Conservation (phyloP, 2,329 filamentous ascomycete species). For the Sclerotinia glacialis region DNA sequence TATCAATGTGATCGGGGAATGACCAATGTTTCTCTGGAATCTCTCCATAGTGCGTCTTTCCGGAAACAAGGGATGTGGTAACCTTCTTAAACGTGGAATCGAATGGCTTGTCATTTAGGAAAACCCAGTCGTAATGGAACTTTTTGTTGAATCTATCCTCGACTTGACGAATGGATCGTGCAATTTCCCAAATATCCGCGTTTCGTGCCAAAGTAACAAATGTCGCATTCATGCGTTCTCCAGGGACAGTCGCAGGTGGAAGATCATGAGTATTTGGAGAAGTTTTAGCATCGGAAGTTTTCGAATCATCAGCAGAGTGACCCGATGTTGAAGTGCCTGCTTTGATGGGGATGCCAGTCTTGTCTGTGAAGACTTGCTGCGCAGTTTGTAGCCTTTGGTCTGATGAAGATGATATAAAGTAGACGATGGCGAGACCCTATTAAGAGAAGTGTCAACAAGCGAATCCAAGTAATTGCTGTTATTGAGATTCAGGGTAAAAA, state of each 20-base stretch:
- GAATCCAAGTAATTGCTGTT: constrained; percentile 2
- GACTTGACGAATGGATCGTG: constrained; percentile 89
- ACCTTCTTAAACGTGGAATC: constrained; percentile 91
- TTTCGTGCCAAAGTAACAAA: constrained; percentile 96
- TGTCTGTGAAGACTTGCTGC: constrained; percentile 32
- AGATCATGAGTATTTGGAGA: constrained; percentile 38
- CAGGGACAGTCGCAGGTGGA: constrained; percentile 52
- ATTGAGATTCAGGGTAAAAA: neutral
- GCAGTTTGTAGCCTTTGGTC: constrained; percentile 41
- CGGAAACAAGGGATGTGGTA: constrained; percentile 84
- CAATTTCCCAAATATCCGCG: constrained; percentile 92
- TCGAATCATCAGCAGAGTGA: constrained; percentile 29
- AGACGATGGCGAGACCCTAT: constrained; percentile 68
- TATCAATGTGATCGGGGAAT: constrained; percentile 92
- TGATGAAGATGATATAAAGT: constrained; percentile 72
- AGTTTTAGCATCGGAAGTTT: constrained; percentile 24
- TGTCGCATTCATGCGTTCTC: constrained; percentile 88
- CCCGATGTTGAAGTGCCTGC: constrained; percentile 26
- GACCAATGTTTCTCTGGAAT: constrained; percentile 96
- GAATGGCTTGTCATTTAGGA: constrained; percentile 94
- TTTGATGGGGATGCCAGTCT: constrained; percentile 32
- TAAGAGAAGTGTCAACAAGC: neutral
- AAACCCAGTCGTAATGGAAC: constrained; percentile 99
- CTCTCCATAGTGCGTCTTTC: constrained; percentile 84
- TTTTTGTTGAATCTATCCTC: constrained; percentile 98